Base-by-base conservation (phyloP, 1,284 basidiomycete species). In the Boletus nobilissimus region DNA sequence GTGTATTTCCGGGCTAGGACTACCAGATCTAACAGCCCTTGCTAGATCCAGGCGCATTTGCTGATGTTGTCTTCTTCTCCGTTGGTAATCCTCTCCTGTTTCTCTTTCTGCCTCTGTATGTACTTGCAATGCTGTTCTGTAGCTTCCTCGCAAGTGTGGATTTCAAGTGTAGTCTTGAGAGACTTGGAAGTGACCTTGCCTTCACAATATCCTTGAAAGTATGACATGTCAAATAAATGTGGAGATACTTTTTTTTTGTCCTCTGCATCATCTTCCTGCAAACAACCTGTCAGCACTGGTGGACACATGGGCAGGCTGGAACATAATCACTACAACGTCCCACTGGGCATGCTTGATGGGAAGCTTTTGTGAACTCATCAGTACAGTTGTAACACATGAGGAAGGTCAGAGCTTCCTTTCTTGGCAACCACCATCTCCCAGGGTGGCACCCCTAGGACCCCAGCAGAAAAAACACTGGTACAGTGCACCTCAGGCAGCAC, bases 121-220 rank as follows among this genome's bases (percentile, higher is more conserved):
- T n/a, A n/a, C n/a, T n/a, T n/a, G n/a, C n/a, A n/a, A n/a, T n/a
- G n/a, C n/a, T n/a, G n/a, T n/a, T 72, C 80, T 43, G 73, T 65
- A n/a, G 65, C 76, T 64, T 84, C 83, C 63, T 81, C 57, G 7
- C 8, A n/a, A 40, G 81, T 83, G 34, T 81, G 72, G 36, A 84
- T 82, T 18, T 77, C 80, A 36, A 80, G 77, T 51, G 51, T 64
- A 11, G 74, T 74, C 76, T 62, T 76, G 70, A 76, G 73, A 54
- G 82, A 32, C 40, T 62, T 70, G 10, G 82, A 83, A 24, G 57
- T 77, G 38, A 83, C 22, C 51, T 72, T 77, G 69, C 82, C 74
- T 66, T 83, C 34, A 69, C 80, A 84, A 40, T 83, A 83, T 36
- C 80, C 76, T 60, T 76, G 62, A 63, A 83, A 83, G 62, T 79